Evolutionary conservation across 768 basidiomycete species (phyloP).

Genomic region (Coprinopsis cinerea): DNA sequence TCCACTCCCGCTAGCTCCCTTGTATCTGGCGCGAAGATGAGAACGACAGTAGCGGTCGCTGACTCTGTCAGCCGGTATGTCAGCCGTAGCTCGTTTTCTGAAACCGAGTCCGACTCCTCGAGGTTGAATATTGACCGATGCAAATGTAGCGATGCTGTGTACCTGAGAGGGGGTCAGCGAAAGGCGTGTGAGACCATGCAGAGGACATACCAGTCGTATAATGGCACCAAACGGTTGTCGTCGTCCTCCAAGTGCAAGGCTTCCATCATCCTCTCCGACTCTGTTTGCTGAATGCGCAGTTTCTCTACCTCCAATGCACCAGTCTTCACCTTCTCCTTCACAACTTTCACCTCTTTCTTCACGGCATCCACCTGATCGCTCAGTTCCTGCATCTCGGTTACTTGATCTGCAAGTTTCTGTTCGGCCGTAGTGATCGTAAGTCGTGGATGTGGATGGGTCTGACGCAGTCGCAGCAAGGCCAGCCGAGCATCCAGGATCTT

Average conservation of each 20-base stretch:
- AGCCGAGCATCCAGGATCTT: conserved; percentile 82
- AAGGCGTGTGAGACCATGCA: background rate
- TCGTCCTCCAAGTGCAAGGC: conserved; percentile 53
- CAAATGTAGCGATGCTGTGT: conserved; percentile 57
- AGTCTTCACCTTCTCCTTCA: conserved; percentile 59
- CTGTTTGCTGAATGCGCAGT: conserved; percentile 54
- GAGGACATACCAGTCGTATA: conserved; percentile 40
- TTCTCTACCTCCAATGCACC: conserved; percentile 51
- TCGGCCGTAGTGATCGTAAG: conserved; percentile 73
- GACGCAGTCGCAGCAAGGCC: conserved; percentile 71
- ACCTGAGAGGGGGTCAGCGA: conserved; percentile 39
- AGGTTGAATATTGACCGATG: conserved; percentile 61
- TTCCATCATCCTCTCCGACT: conserved; percentile 64
- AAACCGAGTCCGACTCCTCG: conserved; percentile 48
- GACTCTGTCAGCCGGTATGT: conserved; percentile 46
- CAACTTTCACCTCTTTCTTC: conserved; percentile 42
- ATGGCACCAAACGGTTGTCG: conserved; percentile 54
- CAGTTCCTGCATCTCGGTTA: conserved; percentile 73
- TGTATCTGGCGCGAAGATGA: conserved; percentile 70
- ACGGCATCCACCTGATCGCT: conserved; percentile 57
- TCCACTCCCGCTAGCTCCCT: conserved; percentile 57
- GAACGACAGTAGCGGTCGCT: conserved; percentile 36
- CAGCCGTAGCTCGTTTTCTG: conserved; percentile 75
- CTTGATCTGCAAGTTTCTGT: conserved; percentile 67
- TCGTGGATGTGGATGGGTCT: conserved; percentile 74